Percentiles rank a stretch among this genome's conserved stretches.
Evolutionary conservation across 2,329 filamentous ascomycete species (phyloP).

Genomic region (Endocalyx cinctus): DNA sequence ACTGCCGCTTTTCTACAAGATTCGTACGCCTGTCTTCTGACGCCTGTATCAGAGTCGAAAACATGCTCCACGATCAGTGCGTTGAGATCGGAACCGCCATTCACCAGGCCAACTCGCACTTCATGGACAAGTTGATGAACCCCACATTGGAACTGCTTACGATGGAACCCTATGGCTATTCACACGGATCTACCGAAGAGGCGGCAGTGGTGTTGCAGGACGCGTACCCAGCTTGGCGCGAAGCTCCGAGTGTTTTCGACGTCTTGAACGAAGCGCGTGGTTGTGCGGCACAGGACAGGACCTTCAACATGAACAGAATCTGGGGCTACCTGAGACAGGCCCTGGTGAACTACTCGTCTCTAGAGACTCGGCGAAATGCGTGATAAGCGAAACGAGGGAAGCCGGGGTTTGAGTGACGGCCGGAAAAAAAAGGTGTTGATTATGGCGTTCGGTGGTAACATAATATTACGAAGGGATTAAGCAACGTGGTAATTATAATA

Average conservation of each 20-base stretch:
- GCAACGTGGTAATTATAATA: not conserved
- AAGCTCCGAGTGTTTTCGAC: slow-evolving; percentile 17
- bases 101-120: slow-evolving; percentile 3
- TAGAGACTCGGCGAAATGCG: slow-evolving; percentile 13
- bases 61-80: slow-evolving; percentile 6
- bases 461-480: too few relatives aligned
- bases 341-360: slow-evolving; percentile 13
- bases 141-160: slow-evolving; percentile 9
- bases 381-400: too few relatives aligned
- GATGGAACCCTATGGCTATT: slow-evolving; percentile 1
- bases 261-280: slow-evolving; percentile 14
- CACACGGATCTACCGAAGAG: slow-evolving; percentile 11
- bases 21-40: slow-evolving; percentile 6
- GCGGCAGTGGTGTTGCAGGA: slow-evolving; percentile 12
- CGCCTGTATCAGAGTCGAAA: slow-evolving; percentile 6
- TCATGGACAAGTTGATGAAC: slow-evolving; percentile 12
- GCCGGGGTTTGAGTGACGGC: not conserved
- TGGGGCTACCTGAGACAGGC: slow-evolving; percentile 16
- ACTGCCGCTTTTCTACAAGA: slow-evolving; percentile 18
- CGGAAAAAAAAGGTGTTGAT: not conserved
- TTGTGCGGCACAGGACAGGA: slow-evolving; percentile 7
- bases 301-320: slow-evolving; percentile 9
- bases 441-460: not conserved
- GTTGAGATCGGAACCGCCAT: slow-evolving; percentile 3
- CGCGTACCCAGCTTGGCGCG: slow-evolving; percentile 16